phyloP scores from a whole-genome alignment of 2,329 filamentous ascomycete species.

The Colletotrichum phormii region DNA sequence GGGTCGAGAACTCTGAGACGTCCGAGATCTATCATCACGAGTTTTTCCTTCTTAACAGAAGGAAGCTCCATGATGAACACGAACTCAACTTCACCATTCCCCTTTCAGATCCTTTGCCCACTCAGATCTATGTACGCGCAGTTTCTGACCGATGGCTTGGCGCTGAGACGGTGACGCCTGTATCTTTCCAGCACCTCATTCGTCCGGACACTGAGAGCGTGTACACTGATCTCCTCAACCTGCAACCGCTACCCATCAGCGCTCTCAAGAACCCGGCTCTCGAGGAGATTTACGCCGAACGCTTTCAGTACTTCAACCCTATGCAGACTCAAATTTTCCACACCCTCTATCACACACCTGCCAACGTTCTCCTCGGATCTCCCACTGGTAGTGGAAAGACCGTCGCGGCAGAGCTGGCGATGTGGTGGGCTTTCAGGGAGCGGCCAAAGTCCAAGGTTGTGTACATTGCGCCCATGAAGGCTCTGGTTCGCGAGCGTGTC shows the following conservation, averaged over 20 bases:
- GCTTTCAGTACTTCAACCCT: slow-evolving; percentile 97
- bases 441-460: slow-evolving; percentile 96
- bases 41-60: slow-evolving; percentile 91
- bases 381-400: slow-evolving; percentile 98
- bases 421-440: slow-evolving; percentile 99
- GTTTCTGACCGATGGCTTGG: slow-evolving; percentile 97
- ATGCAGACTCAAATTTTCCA: slow-evolving; percentile 99
- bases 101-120: slow-evolving; percentile 89
- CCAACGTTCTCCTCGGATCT: slow-evolving; percentile 93
- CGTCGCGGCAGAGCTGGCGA: slow-evolving; percentile 92
- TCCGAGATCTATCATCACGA: slow-evolving; percentile 98
- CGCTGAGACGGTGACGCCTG: slow-evolving; percentile 92
- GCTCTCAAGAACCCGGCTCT: slow-evolving; percentile 88
- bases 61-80: slow-evolving; percentile 94
- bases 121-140: slow-evolving; percentile 94
- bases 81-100: slow-evolving; percentile 99
- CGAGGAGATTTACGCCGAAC: slow-evolving; percentile 87
- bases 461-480: slow-evolving; percentile 99
- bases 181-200: slow-evolving; percentile 98
- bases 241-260: slow-evolving; percentile 88
- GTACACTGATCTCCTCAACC: slow-evolving; percentile 91
- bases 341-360: slow-evolving; percentile 89
- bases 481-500: slow-evolving; percentile 93
- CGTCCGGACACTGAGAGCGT: slow-evolving; percentile 97
- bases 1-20: slow-evolving; percentile 98